Percentiles rank a stretch among this genome's conserved stretches.
Conservation (phyloP, 1,284 basidiomycete species). For the Amylostereum chailletii region DNA sequence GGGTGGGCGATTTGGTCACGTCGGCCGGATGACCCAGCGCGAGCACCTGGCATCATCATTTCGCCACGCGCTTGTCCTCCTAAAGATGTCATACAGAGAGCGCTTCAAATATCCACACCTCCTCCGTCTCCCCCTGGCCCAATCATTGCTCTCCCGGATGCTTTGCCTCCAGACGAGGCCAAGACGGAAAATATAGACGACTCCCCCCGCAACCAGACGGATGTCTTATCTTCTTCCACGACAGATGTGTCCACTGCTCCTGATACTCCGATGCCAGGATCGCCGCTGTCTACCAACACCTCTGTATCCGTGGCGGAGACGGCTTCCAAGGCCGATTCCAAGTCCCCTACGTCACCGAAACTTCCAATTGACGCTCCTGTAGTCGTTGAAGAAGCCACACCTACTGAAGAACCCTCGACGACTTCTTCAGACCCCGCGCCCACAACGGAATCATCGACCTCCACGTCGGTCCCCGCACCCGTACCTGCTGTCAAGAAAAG, state of each 20-base stretch:
- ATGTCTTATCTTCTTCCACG: constrained; percentile 22
- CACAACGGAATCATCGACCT: constrained; percentile 9
- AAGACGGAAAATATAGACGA: constrained; percentile 7
- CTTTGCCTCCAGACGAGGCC: background rate
- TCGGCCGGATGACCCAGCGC: constrained; percentile 48
- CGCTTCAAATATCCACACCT: constrained; percentile 42
- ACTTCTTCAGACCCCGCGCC: constrained; percentile 18
- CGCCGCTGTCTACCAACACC: constrained; percentile 52
- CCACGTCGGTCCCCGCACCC: constrained; percentile 17
- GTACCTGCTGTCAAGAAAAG: constrained; percentile 46
- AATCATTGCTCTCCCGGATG: background rate
- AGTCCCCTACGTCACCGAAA: constrained; percentile 12
- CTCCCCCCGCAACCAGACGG: constrained; percentile 9
- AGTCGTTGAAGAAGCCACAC: constrained; percentile 12
- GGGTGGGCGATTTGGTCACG: constrained; percentile 60
- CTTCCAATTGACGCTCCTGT: constrained; percentile 2
- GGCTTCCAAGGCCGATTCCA: constrained; percentile 12
- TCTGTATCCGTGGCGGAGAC: constrained; percentile 36
- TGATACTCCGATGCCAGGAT: constrained; percentile 41
- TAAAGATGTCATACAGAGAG: constrained; percentile 39
- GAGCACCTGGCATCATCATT: constrained; percentile 60
- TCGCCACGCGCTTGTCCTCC: constrained; percentile 54
- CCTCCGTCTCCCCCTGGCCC: constrained; percentile 25
- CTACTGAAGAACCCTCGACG: constrained; percentile 3
- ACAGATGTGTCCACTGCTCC: constrained; percentile 32